phyloP scores from a whole-genome alignment of 1,139 yeast species.

The Petasospora rhodanensis region DNA sequence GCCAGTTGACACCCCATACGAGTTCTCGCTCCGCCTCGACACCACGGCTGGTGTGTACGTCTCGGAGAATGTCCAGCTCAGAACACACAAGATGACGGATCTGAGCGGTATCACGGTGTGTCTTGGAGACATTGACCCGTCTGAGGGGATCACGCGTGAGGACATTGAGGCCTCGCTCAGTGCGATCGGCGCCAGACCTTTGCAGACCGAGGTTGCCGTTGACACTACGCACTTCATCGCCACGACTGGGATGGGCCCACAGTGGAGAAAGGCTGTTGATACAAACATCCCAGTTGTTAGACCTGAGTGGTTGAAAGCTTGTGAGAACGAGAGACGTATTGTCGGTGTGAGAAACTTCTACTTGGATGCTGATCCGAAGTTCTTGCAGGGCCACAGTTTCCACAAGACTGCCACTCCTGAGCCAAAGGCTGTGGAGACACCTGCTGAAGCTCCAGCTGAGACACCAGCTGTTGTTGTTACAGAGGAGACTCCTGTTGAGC shows the following conservation, averaged over 20 bases:
- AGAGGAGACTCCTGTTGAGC: too few relatives aligned
- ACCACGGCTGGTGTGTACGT: slow-evolving; percentile 85
- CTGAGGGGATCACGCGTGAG: slow-evolving; percentile 50
- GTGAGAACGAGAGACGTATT: slow-evolving; percentile 82
- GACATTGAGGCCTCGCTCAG: slow-evolving; percentile 63
- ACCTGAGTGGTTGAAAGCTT: slow-evolving; percentile 96
- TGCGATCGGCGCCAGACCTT: slow-evolving; percentile 79
- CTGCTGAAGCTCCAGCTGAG: slow-evolving; percentile 2
- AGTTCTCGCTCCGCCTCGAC: slow-evolving; percentile 72
- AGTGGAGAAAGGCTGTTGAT: slow-evolving; percentile 74
- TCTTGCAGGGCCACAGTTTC: slow-evolving; percentile 30
- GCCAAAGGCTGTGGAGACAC: slow-evolving; percentile 1
- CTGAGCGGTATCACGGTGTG: slow-evolving; percentile 90
- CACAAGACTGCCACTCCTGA: slow-evolving; percentile 14
- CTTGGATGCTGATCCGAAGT: slow-evolving; percentile 40
- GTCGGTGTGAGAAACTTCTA: slow-evolving; percentile 91
- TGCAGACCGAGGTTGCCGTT: slow-evolving; percentile 68
- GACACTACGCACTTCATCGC: slow-evolving; percentile 95
- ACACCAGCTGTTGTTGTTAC: too few relatives aligned
- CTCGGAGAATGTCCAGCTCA: slow-evolving; percentile 65
- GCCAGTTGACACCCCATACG: slow-evolving; percentile 79
- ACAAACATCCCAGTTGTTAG: slow-evolving; percentile 90
- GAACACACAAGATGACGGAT: slow-evolving; percentile 95
- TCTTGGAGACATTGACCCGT: slow-evolving; percentile 69
- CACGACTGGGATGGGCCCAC: slow-evolving; percentile 57